Conservation (phyloP, 331 rosid species). For the Cydonia oblonga region DNA sequence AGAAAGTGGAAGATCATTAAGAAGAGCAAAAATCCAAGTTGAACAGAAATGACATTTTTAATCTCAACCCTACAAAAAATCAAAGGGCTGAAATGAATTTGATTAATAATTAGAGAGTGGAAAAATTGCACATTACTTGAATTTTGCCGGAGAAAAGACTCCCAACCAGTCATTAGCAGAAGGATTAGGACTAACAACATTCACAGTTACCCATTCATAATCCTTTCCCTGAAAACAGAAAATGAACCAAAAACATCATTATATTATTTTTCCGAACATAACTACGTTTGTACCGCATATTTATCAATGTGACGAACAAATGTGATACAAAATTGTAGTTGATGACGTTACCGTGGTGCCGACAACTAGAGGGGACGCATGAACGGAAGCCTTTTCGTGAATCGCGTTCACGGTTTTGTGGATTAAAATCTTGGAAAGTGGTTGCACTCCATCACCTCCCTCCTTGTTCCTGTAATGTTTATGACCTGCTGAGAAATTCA, state of each 20-base stretch:
- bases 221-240: slow-evolving; percentile 50
- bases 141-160: slow-evolving; percentile 79
- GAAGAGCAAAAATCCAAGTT: neutral
- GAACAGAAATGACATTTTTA: neutral
- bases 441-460: slow-evolving; percentile 13
- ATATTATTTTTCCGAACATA: neutral
- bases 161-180: slow-evolving; percentile 65
- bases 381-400: slow-evolving; percentile 27
- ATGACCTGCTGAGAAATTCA: neutral
- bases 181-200: slow-evolving; percentile 37
- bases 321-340: neutral
- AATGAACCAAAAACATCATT: neutral
- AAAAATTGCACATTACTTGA: slow-evolving; percentile 36
- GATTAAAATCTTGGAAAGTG: slow-evolving; percentile 25
- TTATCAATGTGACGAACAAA: neutral
- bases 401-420: slow-evolving; percentile 38
- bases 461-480: neutral
- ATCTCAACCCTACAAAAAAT: neutral
- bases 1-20: neutral
- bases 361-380: slow-evolving; percentile 42
- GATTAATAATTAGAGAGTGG: neutral
- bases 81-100: neutral
- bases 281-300: neutral
- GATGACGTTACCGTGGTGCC: slow-evolving; percentile 32
- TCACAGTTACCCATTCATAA: slow-evolving; percentile 46